Percentiles rank a stretch among this genome's conserved stretches.
Evolutionary conservation across 176 grass and related monocot genomes (phyloP).

Genomic region (Alopecurus myosuroides): DNA sequence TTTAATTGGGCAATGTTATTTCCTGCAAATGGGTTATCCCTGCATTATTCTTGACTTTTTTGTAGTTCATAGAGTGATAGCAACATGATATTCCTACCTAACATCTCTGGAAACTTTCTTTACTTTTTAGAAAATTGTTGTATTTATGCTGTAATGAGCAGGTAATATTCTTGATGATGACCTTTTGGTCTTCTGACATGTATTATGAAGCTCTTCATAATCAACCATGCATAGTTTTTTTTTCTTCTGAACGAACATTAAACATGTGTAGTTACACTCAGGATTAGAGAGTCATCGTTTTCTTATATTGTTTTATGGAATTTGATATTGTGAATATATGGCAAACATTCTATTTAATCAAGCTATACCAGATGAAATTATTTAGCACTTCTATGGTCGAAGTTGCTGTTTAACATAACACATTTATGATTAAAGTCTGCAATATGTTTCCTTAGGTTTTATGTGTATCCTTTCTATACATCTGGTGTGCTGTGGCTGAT

Average conservation of each 20-base stretch:
- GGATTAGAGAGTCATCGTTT: not conserved
- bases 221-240: not conserved
- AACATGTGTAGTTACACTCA: not conserved
- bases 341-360: not conserved
- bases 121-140: constrained; percentile 1
- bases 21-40: constrained; percentile 3
- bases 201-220: not conserved
- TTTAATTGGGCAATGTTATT: not conserved
- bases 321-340: not conserved
- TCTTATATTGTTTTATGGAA: not conserved
- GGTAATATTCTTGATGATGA: not conserved
- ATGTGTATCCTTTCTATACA: constrained; percentile 87
- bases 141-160: not conserved
- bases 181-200: not conserved
- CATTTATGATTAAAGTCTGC: not conserved
- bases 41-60: not conserved
- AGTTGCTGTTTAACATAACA: not conserved
- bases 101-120: not conserved
- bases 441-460: constrained; percentile 53
- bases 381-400: not conserved
- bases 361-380: not conserved
- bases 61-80: not conserved
- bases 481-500: constrained; percentile 86
- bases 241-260: not conserved
- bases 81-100: not conserved